Evolutionary conservation across 768 basidiomycete genomes (phyloP), one percentile per base, ranked within the genome.

Genomic region (Lentinula sp.): DNA sequence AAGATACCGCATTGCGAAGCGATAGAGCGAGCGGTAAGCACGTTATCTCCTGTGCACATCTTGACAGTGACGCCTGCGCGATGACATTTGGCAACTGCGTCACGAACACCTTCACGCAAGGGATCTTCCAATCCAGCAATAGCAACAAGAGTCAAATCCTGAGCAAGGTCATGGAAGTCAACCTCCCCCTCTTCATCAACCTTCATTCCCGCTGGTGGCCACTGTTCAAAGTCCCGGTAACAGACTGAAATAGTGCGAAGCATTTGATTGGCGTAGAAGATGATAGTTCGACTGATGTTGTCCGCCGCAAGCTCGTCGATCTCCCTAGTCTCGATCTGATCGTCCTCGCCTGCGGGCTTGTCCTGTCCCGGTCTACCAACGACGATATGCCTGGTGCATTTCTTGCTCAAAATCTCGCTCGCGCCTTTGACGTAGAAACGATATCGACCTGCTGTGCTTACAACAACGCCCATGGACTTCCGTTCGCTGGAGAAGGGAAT

Each of bases 41-140:
- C 93, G 65, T 97, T 98, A 73, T 98, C 95, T 65, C 96, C 97
- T 0, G 97, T 98, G 71, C 93, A 96, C 95, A 98, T 99, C 77
- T 97, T 98, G 76, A 98, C 87, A 23, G 82, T 79, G 13, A 99
- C 95, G 63, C 96, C 95, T 45, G 97, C 96, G 57, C 79, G 82
- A 67, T 86, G 86, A 69, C 95, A 98, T 68, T 91, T 87, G 48
- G 82, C 79, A 48, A 99, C 96, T 16, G 96, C 95, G 10, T 94
- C 83, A 15, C 84, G 84, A 31, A 98, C 97, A 70, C 95, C 94
- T 0, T 84, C 81, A 37, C 96, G 90, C 4, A 99, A 82, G 48
- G 95, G 97, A 70, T 99, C 97, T 70, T 99, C 95, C 68, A 99
- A 98, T 67, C 95, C 97, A 62, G 87, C 85, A 65, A 99, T 91